Conservation (phyloP, 192 early-diverging fungal species). For the Linnemannia zychae region DNA sequence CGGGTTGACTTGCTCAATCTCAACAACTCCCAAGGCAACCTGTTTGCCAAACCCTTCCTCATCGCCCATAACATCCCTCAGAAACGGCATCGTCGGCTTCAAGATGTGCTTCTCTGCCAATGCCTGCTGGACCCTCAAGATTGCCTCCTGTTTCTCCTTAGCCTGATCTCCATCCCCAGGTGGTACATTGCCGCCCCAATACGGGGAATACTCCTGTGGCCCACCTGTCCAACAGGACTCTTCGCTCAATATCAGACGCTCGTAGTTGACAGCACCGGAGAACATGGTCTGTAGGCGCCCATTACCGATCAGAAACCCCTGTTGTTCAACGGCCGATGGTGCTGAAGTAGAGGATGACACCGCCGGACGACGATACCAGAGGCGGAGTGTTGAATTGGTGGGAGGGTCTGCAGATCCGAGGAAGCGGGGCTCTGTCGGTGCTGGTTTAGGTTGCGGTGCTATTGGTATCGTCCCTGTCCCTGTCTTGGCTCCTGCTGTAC, state of each 20-base stretch:
- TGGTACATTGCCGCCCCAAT: constrained; percentile 18
- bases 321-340: background rate
- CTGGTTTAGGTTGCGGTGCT: background rate
- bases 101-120: constrained; percentile 4
- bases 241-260: constrained; percentile 10
- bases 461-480: background rate
- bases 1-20: constrained; percentile 15
- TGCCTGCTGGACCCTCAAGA: background rate
- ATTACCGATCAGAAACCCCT: constrained; percentile 17
- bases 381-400: constrained; percentile 6
- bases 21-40: background rate
- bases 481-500: too few relatives aligned
- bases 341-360: background rate
- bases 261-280: constrained; percentile 14
- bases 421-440: background rate
- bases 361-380: constrained; percentile 19
- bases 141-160: background rate
- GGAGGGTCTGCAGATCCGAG: background rate
- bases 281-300: constrained; percentile 10
- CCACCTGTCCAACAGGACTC: constrained; percentile 20
- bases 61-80: constrained; percentile 6
- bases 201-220: background rate
- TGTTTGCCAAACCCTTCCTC: constrained; percentile 10
- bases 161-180: background rate
- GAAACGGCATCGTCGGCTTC: background rate